phyloP scores from a whole-genome alignment of 768 basidiomycete species.

The Mycena epipterygia region DNA sequence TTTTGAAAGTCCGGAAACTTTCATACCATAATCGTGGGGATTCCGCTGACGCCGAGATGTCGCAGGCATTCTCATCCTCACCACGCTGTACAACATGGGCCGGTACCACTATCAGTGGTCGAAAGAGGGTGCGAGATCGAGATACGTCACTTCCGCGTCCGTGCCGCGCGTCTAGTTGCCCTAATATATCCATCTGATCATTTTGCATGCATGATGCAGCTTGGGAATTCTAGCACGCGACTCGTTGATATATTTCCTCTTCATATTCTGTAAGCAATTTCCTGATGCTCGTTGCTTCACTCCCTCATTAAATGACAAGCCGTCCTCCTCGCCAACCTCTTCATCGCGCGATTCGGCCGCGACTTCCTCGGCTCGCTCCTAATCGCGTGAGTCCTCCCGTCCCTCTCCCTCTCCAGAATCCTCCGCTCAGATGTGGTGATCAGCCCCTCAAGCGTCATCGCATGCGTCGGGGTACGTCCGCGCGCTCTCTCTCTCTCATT shows the following conservation, averaged over 20 bases:
- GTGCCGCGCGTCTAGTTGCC: too few relatives aligned
- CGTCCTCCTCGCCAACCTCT: slow-evolving; percentile 36
- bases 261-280: slow-evolving; percentile 36
- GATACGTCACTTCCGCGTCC: slow-evolving; percentile 23
- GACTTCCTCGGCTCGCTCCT: slow-evolving; percentile 39
- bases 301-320: slow-evolving; percentile 9
- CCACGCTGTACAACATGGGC: slow-evolving; percentile 36
- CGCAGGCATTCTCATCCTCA: slow-evolving; percentile 36
- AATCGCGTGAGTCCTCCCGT: slow-evolving; percentile 35
- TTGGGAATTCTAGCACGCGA: slow-evolving; percentile 39
- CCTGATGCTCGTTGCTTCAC: too few relatives aligned
- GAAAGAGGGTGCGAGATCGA: slow-evolving; percentile 21
- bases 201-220: neutral
- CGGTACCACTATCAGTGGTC: slow-evolving; percentile 28
- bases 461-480: slow-evolving; percentile 33
- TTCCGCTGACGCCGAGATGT: neutral
- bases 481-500: too few relatives aligned
- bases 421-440: neutral
- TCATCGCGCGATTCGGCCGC: slow-evolving; percentile 36
- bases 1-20: slow-evolving; percentile 39
- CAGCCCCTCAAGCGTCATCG: slow-evolving; percentile 35
- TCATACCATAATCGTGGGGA: too few relatives aligned
- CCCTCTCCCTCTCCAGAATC: neutral
- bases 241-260: slow-evolving; percentile 39
- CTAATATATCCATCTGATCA: too few relatives aligned